Evolutionary conservation across 2,329 filamentous ascomycete species (phyloP), one percentile per base, ranked within the genome.

Genomic region (Neonectria hederae): DNA sequence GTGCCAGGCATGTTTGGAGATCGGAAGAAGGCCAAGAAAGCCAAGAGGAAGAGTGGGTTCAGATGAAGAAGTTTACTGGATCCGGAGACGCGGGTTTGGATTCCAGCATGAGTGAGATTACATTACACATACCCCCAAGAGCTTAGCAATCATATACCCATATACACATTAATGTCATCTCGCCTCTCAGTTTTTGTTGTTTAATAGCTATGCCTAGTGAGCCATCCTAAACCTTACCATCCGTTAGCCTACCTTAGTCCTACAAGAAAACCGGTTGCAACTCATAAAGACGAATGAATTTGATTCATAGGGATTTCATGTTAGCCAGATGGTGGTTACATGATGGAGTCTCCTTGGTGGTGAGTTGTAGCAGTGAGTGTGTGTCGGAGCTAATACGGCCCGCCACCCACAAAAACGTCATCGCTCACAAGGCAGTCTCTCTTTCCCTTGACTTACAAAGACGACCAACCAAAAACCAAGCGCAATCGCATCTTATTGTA

Each of bases 1-100:
- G 71, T 81, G 14, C 63, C 77, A n/a, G 84, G 84, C 2, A 67
- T 74, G 5, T 84, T 84, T 79, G 84, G 83, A 26, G 79, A 79
- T 66, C 76, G 83, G 54, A 78, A 77, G 63, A 77, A 75, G 65
- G 78, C 75, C 57, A 83, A 83, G 75, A 84, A 83, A 71, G 63
- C 67, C 17, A 83, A 82, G 74, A 80, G 77, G 71, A 80, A 76
- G 72, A 78, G 76, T 10, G 81, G 81, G 1, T 83, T 83, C 60
- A 77, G 77, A 68, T 79, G 58, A 66, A n/a, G 28, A n/a, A n/a
- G 30, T 5, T 26, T 17, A 17, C 45, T 42, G 5, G 22, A 10
- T 17, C 9, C 6, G 17, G 17, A 26, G 22, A 26, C 45, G 22
- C 1, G 43, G 7, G 13, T 46, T 17, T 14, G 13, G 22, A 26